Evolutionary conservation across 768 basidiomycete genomes (phyloP).

Genomic region (Roridomyces roridus): DNA sequence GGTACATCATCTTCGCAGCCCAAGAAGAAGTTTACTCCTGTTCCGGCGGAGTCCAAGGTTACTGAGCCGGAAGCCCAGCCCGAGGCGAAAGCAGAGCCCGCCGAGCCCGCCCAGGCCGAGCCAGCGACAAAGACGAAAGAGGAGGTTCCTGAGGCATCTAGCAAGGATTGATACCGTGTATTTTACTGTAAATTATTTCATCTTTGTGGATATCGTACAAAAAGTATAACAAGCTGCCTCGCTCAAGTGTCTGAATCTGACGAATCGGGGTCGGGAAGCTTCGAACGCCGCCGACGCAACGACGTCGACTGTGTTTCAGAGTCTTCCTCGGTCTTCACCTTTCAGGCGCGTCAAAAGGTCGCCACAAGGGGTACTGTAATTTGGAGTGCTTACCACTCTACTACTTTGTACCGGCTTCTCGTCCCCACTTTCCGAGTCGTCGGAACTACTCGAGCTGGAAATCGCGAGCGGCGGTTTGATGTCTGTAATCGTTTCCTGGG

Average conservation of each 20-base stretch:
- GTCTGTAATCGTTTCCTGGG: background rate
- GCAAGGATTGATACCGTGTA: background rate
- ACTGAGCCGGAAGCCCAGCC: background rate
- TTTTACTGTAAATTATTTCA: background rate
- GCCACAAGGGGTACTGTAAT: too few relatives aligned
- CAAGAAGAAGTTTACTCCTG: slow-evolving; percentile 10
- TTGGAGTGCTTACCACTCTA: slow-evolving; percentile 15
- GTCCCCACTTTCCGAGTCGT: slow-evolving; percentile 14
- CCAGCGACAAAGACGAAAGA: background rate
- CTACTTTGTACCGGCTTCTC: slow-evolving; percentile 17
- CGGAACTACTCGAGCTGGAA: slow-evolving; percentile 21
- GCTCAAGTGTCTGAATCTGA: slow-evolving; percentile 37
- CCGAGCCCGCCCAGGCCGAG: background rate
- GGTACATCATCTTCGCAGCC: slow-evolving; percentile 30
- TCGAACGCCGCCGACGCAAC: slow-evolving; percentile 55
- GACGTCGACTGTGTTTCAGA: slow-evolving; percentile 35
- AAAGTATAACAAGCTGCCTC: too few relatives aligned
- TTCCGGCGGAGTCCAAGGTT: slow-evolving; percentile 16
- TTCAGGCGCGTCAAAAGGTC: background rate
- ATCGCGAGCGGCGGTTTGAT: slow-evolving; percentile 1
- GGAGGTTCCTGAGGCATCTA: background rate
- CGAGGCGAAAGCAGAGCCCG: background rate
- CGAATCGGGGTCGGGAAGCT: slow-evolving; percentile 35
- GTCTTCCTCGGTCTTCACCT: slow-evolving; percentile 39
- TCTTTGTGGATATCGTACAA: background rate